Evolutionary conservation across 257 asterid genomes (phyloP), one percentile per base, ranked within the genome.

Genomic region (Nicotiana sylvestris): DNA sequence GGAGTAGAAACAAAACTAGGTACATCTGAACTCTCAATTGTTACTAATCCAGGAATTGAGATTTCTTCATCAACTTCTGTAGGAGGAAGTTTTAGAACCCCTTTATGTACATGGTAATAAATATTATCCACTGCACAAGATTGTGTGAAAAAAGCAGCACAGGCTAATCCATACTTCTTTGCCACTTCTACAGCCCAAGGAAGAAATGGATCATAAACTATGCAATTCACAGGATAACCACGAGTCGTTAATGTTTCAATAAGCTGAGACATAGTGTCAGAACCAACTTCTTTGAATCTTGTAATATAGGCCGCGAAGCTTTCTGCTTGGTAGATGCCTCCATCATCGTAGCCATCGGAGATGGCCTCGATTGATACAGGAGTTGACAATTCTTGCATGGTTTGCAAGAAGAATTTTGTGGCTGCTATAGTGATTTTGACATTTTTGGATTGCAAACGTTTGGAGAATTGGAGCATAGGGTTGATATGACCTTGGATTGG

Each of bases 381-480:
- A 89, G 57, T 18, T 77, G 86, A 57, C 61, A 29, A 35, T 58
- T 83, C 55, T 87, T 87, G 1, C 81, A 74, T 3, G 33, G 82
- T 81, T 57, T 74, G 81, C 33, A 74, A 35, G 9, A 53, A 33
- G 35, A 0, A 61, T 11, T 70, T 70, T 16, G 87, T 81, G 1
- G 33, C 2, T 8, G 78, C 84, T 4, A 84, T 2, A 1, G 84
- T 84, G 39, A 60, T 78, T 32, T 77, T 33, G 6, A 78, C 69
- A 17, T 68, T 83, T 86, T 85, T 85, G 55, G 78, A 82, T 79
- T 82, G 46, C 39, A 88, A 86, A 12, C 90, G 87, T 51, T 90
- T 90, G 15, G 90, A 88, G 81, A 88, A 90, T 82, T 90, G 91
- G 82, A 88, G 88, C 81, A 90, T 79, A 3, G 90, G 93, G 80